Percentiles rank a stretch among this genome's conserved stretches.
Evolutionary conservation across 2,329 filamentous ascomycete species (phyloP).

Genomic region (Elsinoe perseae): DNA sequence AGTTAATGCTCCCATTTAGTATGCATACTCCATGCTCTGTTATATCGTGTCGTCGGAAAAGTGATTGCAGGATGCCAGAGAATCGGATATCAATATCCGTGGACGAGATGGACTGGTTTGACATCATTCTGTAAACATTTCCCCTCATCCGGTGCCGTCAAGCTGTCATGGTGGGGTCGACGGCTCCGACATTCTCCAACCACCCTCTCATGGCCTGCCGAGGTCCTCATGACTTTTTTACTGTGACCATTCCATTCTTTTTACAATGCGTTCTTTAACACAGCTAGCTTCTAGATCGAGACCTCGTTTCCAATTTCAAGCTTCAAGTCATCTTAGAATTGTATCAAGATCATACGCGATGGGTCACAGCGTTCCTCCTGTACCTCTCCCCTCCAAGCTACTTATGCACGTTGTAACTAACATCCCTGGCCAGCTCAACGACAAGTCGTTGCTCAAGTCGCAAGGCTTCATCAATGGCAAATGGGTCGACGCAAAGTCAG

Average conservation of each 20-base stretch:
- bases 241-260: conserved; percentile 5
- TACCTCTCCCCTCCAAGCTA: conserved; percentile 20
- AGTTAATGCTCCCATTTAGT: too few species aligned
- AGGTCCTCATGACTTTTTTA: conserved; percentile 9
- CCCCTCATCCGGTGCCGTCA: not conserved
- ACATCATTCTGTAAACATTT: conserved; percentile 6
- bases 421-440: conserved; percentile 35
- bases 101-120: not conserved
- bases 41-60: too few species aligned
- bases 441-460: conserved; percentile 65
- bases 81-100: too few species aligned
- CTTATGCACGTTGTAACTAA: too few species aligned
- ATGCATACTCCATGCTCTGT: too few species aligned
- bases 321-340: conserved; percentile 28
- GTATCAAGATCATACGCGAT: conserved; percentile 37
- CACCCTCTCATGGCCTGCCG: conserved; percentile 5
- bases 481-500: conserved; percentile 78
- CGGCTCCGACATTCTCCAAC: conserved; percentile 13
- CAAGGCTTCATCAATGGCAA: conserved; percentile 84
- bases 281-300: conserved; percentile 15
- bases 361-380: conserved; percentile 36
- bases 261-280: conserved; percentile 19
- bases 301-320: conserved; percentile 20
- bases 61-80: too few species aligned
- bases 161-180: conserved; percentile 1